Base-by-base conservation (phyloP, 805 yeast genomes). In the Metschnikowia gelsemii region DNA sequence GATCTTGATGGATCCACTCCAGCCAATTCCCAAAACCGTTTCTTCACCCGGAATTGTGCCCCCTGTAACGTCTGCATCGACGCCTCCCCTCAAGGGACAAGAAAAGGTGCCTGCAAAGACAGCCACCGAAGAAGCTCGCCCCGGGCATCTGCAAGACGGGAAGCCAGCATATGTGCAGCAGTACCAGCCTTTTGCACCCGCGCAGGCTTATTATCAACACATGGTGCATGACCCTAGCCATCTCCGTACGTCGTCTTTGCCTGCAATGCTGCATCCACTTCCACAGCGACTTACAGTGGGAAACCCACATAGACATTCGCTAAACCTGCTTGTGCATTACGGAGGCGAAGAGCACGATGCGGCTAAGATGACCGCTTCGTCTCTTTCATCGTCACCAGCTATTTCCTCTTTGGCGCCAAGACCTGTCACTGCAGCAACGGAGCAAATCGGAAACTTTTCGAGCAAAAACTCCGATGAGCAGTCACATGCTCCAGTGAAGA, bases 1-100 rank as follows among this genome's bases (percentile, higher is more conserved):
- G 11, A 64, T 71, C 14, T 62, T 56, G 46, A 69, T 61, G 60
- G 69, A 64, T 44, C 69, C 70, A 4, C 56, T 63, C 31, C 69
- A 62, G 45, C 66, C 67, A 5, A 35, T 29, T 9, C 17, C 40
- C 4, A 30, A 16, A n/a, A 30, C 18, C n/a, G 33, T 18, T n/a
- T 3, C 33, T 19, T n/a, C 17, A 11, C 35, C 27, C 25, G 11
- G 13, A 19, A 14, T 31, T 8, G 14, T 8, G 2, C 9, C 24
- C 12, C 17, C 34, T 20, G 26, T 23, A n/a, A 31, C 33, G 4
- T 11, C 33, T 5, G 24, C 16, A 11, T 22, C 16, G 14, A 19
- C 34, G 12, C 14, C 34, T 19, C 6, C 34, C 14, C 3, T 8
- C 23, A 29, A 31, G 21, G 35, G 17, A 14, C 38, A 26, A 31